A percentile compares a stretch with the other conserved stretches of the same genome.
Evolutionary conservation across 2,329 filamentous ascomycete genomes (phyloP).

Genomic region (Capronia epimyces): DNA sequence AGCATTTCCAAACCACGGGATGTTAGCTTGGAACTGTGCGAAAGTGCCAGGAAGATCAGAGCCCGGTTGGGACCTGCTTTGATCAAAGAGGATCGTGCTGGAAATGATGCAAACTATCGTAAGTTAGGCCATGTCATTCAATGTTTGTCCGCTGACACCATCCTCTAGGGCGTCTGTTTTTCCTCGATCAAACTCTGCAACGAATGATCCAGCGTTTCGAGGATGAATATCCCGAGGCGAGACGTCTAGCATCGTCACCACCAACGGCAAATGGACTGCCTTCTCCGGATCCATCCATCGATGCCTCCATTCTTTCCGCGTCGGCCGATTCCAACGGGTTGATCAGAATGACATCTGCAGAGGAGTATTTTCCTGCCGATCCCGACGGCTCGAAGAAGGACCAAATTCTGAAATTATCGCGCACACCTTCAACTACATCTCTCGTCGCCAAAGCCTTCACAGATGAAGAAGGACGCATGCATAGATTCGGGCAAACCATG

Average conservation of each 20-base stretch:
- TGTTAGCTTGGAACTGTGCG: slow-evolving; percentile 85
- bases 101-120: slow-evolving; percentile 73
- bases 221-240: slow-evolving; percentile 81
- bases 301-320: slow-evolving; percentile 16
- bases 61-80: slow-evolving; percentile 76
- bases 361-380: slow-evolving; percentile 32
- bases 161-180: slow-evolving; percentile 64
- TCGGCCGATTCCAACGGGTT: slow-evolving; percentile 16
- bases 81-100: slow-evolving; percentile 63
- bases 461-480: slow-evolving; percentile 65
- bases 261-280: slow-evolving; percentile 15
- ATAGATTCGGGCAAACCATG: slow-evolving; percentile 62
- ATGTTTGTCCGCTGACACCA: slow-evolving; percentile 30
- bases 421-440: slow-evolving; percentile 62
- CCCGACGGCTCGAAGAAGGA: slow-evolving; percentile 37
- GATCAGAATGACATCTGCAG: slow-evolving; percentile 11
- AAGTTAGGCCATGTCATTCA: slow-evolving; percentile 39
- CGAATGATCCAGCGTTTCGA: slow-evolving; percentile 94
- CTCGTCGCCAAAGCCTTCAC: slow-evolving; percentile 60
- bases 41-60: slow-evolving; percentile 83
- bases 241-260: slow-evolving; percentile 26
- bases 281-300: slow-evolving; percentile 20
- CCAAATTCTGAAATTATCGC: slow-evolving; percentile 47
- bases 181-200: slow-evolving; percentile 81
- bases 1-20: slow-evolving; percentile 69